These are phyloP conservation scores for Epichloe gansuensis DNA, from an alignment of 2,329 filamentous ascomycete species.

Conservation along the genomic window DNA sequence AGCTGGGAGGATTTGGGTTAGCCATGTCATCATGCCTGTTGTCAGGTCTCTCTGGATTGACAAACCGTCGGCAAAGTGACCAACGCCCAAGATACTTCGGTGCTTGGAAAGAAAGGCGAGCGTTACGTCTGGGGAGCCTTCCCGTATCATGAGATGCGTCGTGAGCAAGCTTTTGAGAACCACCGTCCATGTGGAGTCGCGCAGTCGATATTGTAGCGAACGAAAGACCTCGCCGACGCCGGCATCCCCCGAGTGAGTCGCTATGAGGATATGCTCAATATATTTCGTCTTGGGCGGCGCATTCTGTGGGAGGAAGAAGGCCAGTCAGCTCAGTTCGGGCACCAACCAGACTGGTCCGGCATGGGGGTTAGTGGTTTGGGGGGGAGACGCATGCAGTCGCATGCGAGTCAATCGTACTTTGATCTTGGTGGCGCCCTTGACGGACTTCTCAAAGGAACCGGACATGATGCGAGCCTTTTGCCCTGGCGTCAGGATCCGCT, in stretches of 20 bases:
- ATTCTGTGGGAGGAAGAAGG: conserved; percentile 41
- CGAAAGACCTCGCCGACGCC: conserved; percentile 94
- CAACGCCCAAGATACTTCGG: conserved; percentile 73
- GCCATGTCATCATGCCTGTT: background rate
- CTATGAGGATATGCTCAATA: conserved; percentile 93
- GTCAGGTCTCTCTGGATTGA: conserved; percentile 8
- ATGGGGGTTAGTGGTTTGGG: background rate
- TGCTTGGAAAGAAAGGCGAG: conserved; percentile 73
- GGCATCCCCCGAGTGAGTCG: conserved; percentile 86
- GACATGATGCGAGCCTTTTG: conserved; percentile 41
- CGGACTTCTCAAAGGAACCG: conserved; percentile 94
- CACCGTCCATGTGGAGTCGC: conserved; percentile 98
- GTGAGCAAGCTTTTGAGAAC: conserved; percentile 97
- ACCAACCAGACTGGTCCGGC: background rate
- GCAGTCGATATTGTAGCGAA: conserved; percentile 72
- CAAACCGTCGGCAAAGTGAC: conserved; percentile 83
- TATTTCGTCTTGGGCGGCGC: conserved; percentile 98
- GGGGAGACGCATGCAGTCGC: background rate
- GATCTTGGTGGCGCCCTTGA: conserved; percentile 96
- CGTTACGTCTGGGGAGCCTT: conserved; percentile 81
- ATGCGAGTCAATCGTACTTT: conserved; percentile 47
- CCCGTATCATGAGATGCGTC: conserved; percentile 92
- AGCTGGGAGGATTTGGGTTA: conserved; percentile 35
- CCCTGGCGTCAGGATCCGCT: background rate
- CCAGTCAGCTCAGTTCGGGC: background rate